phyloP scores from a whole-genome alignment of 31 red algal species.

The Endocladia muricata region DNA sequence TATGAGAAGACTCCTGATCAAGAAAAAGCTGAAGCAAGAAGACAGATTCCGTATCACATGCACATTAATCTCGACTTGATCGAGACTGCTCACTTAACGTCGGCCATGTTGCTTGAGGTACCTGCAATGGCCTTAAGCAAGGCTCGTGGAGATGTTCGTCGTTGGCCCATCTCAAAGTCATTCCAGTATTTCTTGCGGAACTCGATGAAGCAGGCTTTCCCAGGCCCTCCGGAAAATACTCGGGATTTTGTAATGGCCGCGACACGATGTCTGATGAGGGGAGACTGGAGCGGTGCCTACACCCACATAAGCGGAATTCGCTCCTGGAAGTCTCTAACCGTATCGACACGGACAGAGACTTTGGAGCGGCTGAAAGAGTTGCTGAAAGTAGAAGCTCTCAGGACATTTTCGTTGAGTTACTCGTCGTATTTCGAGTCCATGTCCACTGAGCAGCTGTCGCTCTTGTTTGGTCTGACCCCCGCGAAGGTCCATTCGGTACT shows the following conservation, averaged over 20 bases:
- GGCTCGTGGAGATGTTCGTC: constrained; percentile 75
- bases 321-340: constrained; percentile 72
- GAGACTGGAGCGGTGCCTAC: constrained; percentile 81
- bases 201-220: constrained; percentile 87
- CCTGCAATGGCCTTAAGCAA: constrained; percentile 85
- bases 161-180: constrained; percentile 77
- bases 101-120: constrained; percentile 95
- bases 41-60: constrained; percentile 98
- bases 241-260: constrained; percentile 92
- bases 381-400: constrained; percentile 78
- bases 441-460: constrained; percentile 53
- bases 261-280: constrained; percentile 75
- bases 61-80: constrained; percentile 93
- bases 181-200: constrained; percentile 96
- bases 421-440: constrained; percentile 88
- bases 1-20: constrained; percentile 93
- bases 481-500: constrained; percentile 86
- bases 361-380: constrained; percentile 66
- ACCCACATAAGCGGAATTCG: constrained; percentile 62
- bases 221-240: constrained; percentile 96
- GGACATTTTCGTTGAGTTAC: constrained; percentile 92
- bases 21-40: constrained; percentile 84
- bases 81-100: constrained; percentile 91
- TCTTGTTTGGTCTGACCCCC: constrained; percentile 76
- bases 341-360: constrained; percentile 37